These are phyloP conservation scores for Venturia nashicola DNA, from an alignment of 2,329 filamentous ascomycete genomes.

Conservation along the genomic window DNA sequence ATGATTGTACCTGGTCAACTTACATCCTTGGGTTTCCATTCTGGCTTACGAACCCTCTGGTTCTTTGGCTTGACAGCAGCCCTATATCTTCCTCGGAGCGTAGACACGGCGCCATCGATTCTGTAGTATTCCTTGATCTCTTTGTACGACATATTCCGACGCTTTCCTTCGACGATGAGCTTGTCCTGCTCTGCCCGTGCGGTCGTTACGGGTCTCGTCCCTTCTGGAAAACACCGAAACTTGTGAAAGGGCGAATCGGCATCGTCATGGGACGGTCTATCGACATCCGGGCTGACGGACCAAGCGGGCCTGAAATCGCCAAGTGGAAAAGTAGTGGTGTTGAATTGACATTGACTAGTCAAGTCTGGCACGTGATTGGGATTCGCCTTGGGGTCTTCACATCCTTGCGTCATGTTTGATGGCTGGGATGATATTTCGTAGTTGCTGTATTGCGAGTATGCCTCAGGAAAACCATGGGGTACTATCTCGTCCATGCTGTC, in stretches of 20 bases:
- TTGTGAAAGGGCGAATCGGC: neutral
- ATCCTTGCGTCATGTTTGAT: neutral
- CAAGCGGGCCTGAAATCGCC: neutral
- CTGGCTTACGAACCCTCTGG: constrained; percentile 51
- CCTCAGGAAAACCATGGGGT: neutral
- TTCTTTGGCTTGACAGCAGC: constrained; percentile 52
- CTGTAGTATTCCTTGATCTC: constrained; percentile 45
- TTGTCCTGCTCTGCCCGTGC: neutral
- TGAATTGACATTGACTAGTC: neutral
- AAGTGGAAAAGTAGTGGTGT: neutral
- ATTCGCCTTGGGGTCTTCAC: neutral
- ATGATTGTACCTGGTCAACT: constrained; percentile 23
- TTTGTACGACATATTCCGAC: constrained; percentile 49
- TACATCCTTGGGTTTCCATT: constrained; percentile 53
- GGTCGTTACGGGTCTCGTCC: neutral
- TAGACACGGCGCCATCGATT: constrained; percentile 57
- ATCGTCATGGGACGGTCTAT: neutral
- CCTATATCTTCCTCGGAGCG: constrained; percentile 55
- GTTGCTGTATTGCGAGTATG: neutral
- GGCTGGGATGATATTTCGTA: neutral
- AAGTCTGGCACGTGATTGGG: neutral
- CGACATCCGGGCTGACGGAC: neutral
- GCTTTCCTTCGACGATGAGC: constrained; percentile 40
- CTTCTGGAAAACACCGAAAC: neutral
- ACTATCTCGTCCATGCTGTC: neutral